These are phyloP conservation scores for Viridothelium virens DNA, from an alignment of 495 filamentous ascomycete species.

Conservation along the genomic window DNA sequence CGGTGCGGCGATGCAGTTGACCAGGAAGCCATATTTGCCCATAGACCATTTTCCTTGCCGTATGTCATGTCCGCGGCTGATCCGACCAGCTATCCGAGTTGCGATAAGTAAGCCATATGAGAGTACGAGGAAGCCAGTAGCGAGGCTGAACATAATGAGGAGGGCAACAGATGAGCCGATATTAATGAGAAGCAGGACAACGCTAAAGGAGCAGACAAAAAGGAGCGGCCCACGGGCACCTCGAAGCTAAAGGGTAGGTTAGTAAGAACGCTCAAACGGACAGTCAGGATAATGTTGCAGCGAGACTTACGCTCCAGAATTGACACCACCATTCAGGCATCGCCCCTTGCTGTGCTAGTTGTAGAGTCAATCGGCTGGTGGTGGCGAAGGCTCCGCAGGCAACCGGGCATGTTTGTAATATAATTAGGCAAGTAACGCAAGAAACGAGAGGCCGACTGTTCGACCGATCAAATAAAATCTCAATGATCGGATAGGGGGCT, in stretches of 20 bases:
- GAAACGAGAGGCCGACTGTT: not conserved
- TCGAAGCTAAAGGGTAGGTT: not conserved
- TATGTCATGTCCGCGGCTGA: not conserved
- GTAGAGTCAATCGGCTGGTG: not conserved
- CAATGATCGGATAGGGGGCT: not conserved
- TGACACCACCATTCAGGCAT: not conserved
- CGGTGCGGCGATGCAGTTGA: not conserved
- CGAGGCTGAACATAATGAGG: not conserved
- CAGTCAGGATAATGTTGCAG: not conserved
- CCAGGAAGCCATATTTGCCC: not conserved
- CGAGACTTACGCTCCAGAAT: not conserved
- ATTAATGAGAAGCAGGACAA: not conserved
- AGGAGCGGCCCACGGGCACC: not conserved
- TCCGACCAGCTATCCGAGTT: not conserved
- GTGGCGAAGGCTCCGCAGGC: not conserved
- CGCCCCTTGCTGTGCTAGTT: not conserved
- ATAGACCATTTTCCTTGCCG: slow-evolving; percentile 4
- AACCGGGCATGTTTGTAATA: not conserved
- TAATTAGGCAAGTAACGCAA: slow-evolving; percentile 1
- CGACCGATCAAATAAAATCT: not conserved
- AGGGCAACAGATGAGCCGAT: slow-evolving; percentile 4
- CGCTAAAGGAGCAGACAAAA: not conserved
- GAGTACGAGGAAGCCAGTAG: not conserved
- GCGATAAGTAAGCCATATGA: not conserved
- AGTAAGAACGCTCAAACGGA: not conserved